A percentile compares a stretch with the other conserved stretches of the same genome.
Conservation (phyloP, 2,329 filamentous ascomycete species). For the Aureobasidium namibiae region DNA sequence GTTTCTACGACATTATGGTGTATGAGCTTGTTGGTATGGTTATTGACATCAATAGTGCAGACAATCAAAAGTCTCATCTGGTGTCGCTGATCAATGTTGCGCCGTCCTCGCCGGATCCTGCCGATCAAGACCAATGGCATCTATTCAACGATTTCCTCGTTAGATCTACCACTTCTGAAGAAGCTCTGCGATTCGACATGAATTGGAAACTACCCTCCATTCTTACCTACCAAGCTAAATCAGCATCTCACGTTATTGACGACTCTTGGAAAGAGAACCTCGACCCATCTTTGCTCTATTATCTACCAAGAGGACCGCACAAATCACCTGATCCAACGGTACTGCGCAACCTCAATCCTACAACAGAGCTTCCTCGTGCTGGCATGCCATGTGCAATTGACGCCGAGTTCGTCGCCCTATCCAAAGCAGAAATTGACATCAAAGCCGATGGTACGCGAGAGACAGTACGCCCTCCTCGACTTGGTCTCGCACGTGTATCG, state of each 20-base stretch:
- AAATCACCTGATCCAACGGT: slow-evolving; percentile 44
- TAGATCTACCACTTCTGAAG: slow-evolving; percentile 65
- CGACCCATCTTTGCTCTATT: slow-evolving; percentile 77
- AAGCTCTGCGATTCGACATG: slow-evolving; percentile 82
- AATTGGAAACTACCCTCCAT: slow-evolving; percentile 91
- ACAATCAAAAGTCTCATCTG: slow-evolving; percentile 80
- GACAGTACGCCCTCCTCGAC: slow-evolving; percentile 82
- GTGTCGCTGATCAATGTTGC: slow-evolving; percentile 82
- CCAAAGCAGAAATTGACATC: slow-evolving; percentile 91
- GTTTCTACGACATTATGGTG: slow-evolving; percentile 71
- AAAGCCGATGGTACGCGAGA: slow-evolving; percentile 89
- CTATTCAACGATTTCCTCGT: slow-evolving; percentile 97
- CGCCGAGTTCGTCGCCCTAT: slow-evolving; percentile 89
- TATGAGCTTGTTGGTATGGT: slow-evolving; percentile 90
- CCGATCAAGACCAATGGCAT: slow-evolving; percentile 71
- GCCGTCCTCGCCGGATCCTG: slow-evolving; percentile 53
- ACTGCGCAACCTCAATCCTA: slow-evolving; percentile 50
- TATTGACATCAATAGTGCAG: slow-evolving; percentile 77
- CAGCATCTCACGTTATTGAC: slow-evolving; percentile 73
- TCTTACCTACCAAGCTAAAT: slow-evolving; percentile 75
- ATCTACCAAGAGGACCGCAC: slow-evolving; percentile 17
- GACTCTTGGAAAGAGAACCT: slow-evolving; percentile 76
- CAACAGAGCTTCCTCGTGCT: slow-evolving; percentile 58
- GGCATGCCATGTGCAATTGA: slow-evolving; percentile 74
- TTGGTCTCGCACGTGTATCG: slow-evolving; percentile 86